phyloP scores from a whole-genome alignment of 495 filamentous ascomycete species.

The Penicillium ochrochloron region DNA sequence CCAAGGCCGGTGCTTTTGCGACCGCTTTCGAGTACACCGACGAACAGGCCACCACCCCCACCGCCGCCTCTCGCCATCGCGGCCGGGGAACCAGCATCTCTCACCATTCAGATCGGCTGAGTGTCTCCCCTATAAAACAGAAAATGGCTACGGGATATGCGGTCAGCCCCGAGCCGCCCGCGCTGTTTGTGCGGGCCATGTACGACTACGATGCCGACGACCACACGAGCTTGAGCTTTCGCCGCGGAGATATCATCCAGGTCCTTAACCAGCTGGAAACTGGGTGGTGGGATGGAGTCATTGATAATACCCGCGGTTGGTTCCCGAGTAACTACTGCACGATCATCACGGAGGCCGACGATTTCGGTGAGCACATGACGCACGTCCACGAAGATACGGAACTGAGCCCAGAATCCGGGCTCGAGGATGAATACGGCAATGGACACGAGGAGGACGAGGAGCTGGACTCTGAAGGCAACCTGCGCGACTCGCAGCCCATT shows the following conservation, averaged over 20 bases:
- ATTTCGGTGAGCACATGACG: constrained; percentile 50
- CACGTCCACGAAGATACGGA: constrained; percentile 55
- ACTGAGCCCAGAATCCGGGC: constrained; percentile 58
- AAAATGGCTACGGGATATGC: constrained; percentile 56
- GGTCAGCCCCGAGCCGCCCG: constrained; percentile 69
- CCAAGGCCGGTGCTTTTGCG: constrained; percentile 44
- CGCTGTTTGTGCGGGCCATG: constrained; percentile 90
- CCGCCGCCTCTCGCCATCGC: constrained; percentile 38
- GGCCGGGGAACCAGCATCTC: constrained; percentile 40
- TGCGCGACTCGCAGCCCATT: constrained; percentile 57
- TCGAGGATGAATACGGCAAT: constrained; percentile 71
- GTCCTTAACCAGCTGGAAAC: constrained; percentile 97
- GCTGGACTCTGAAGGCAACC: constrained; percentile 64
- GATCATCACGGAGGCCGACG: constrained; percentile 74
- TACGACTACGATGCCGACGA: constrained; percentile 99
- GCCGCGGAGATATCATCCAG: constrained; percentile 93
- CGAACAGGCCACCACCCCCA: constrained; percentile 44
- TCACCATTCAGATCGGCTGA: constrained; percentile 35
- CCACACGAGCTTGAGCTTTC: constrained; percentile 93
- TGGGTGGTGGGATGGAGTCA: constrained; percentile 99
- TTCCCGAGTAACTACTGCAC: constrained; percentile 99
- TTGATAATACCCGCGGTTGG: constrained; percentile 88
- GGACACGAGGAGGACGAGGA: constrained; percentile 67
- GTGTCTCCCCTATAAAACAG: constrained; percentile 37
- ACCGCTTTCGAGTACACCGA: constrained; percentile 54